Evolutionary conservation across 768 basidiomycete species (phyloP).

Genomic region (Leucosporidium scottii): DNA sequence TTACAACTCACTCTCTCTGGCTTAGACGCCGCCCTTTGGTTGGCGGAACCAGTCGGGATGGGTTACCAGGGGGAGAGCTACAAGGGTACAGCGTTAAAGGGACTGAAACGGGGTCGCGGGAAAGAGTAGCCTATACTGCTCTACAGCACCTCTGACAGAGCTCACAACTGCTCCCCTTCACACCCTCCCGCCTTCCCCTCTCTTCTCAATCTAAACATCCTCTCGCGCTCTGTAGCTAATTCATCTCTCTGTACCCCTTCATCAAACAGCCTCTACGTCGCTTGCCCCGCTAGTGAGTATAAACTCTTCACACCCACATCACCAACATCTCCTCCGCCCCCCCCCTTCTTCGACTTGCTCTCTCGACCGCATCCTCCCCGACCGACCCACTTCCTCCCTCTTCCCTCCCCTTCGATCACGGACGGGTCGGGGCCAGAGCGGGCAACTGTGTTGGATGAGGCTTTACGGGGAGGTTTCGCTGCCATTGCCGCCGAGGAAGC

Average conservation of each 20-base stretch:
- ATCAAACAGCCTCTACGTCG: conserved; percentile 5
- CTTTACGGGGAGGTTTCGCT: too few species aligned
- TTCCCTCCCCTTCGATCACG: background rate
- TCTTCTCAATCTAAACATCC: background rate
- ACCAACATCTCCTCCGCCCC: background rate
- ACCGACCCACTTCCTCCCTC: background rate
- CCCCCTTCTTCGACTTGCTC: background rate
- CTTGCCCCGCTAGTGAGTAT: conserved; percentile 1
- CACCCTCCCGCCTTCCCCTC: background rate
- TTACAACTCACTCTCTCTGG: background rate
- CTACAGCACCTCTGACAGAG: background rate
- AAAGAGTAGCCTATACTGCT: background rate
- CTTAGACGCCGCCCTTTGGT: background rate
- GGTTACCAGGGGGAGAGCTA: background rate
- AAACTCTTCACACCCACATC: background rate
- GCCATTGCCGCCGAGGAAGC: too few species aligned
- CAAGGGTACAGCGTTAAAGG: background rate
- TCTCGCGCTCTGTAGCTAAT: background rate
- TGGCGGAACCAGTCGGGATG: background rate
- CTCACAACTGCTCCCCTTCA: background rate
- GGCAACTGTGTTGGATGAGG: too few species aligned
- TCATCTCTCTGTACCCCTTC: background rate
- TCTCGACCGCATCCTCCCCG: background rate
- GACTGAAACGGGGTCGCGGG: too few species aligned
- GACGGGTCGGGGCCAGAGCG: too few species aligned